These are phyloP conservation scores for Fusarium keratoplasticum DNA, from an alignment of 2,329 filamentous ascomycete species.

Conservation along the genomic window DNA sequence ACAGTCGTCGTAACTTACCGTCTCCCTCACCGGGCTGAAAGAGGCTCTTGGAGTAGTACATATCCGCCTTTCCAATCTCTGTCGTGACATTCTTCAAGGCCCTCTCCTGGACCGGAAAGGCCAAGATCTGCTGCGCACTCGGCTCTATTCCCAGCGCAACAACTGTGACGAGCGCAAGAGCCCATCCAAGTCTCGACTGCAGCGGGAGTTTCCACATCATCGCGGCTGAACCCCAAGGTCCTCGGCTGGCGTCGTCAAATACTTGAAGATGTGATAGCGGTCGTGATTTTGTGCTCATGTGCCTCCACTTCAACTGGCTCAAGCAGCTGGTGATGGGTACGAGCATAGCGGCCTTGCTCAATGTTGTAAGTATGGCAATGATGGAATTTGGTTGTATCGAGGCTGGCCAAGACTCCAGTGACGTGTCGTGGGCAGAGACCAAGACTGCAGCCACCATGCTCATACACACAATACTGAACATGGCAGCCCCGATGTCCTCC, in stretches of 20 bases:
- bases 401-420: not conserved
- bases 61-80: conserved; percentile 1
- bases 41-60: conserved; percentile 5
- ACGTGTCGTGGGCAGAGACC: not conserved
- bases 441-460: not conserved
- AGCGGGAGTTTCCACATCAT: not conserved
- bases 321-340: conserved; percentile 12
- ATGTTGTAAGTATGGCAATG: conserved; percentile 2
- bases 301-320: conserved; percentile 14
- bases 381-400: conserved; percentile 16
- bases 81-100: not conserved
- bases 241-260: conserved; percentile 16
- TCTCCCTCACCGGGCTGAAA: not conserved
- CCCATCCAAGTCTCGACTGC: conserved; percentile 7
- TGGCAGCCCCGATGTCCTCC: conserved; percentile 5
- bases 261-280: not conserved
- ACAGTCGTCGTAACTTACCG: not conserved
- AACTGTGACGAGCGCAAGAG: conserved; percentile 9
- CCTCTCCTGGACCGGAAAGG: not conserved
- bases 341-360: conserved; percentile 6
- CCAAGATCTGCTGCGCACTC: conserved; percentile 17
- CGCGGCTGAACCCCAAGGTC: not conserved
- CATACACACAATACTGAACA: conserved; percentile 1
- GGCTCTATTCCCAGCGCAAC: conserved; percentile 5
- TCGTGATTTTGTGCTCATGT: not conserved